Conservation (phyloP, 1,139 yeast genomes). For the Hyphopichia pseudoburtonii region DNA sequence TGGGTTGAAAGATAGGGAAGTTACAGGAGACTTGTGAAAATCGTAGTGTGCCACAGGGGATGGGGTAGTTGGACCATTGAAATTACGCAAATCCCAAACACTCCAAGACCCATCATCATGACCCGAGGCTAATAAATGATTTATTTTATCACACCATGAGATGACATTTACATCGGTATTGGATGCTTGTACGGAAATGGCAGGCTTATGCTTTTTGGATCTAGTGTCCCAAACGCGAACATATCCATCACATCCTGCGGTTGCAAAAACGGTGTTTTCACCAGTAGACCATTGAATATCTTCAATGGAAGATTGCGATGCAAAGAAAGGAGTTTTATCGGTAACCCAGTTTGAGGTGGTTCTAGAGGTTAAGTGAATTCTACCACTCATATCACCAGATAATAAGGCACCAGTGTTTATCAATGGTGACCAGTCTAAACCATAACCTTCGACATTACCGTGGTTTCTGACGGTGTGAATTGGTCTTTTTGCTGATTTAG, state of each 20-base stretch:
- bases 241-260: conserved; percentile 90
- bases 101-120: conserved; percentile 98
- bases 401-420: conserved; percentile 77
- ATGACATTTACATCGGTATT: conserved; percentile 87
- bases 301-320: conserved; percentile 78
- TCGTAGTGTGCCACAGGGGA: conserved; percentile 89
- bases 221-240: conserved; percentile 97
- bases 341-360: conserved; percentile 83
- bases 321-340: conserved; percentile 75
- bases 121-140: conserved; percentile 88
- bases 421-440: conserved; percentile 94
- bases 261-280: conserved; percentile 89
- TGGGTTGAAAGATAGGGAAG: conserved; percentile 93
- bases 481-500: conserved; percentile 78
- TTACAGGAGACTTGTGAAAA: conserved; percentile 91
- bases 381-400: conserved; percentile 87
- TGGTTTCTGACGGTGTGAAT: conserved; percentile 81
- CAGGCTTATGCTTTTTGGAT: conserved; percentile 88
- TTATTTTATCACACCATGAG: conserved; percentile 90
- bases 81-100: conserved; percentile 94
- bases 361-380: conserved; percentile 75
- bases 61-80: conserved; percentile 59
- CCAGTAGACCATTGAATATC: conserved; percentile 96
- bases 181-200: conserved; percentile 83
- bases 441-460: conserved; percentile 97